Evolutionary conservation across 805 yeast genomes (phyloP).

Genomic region (Myxozyma melibiosi): DNA sequence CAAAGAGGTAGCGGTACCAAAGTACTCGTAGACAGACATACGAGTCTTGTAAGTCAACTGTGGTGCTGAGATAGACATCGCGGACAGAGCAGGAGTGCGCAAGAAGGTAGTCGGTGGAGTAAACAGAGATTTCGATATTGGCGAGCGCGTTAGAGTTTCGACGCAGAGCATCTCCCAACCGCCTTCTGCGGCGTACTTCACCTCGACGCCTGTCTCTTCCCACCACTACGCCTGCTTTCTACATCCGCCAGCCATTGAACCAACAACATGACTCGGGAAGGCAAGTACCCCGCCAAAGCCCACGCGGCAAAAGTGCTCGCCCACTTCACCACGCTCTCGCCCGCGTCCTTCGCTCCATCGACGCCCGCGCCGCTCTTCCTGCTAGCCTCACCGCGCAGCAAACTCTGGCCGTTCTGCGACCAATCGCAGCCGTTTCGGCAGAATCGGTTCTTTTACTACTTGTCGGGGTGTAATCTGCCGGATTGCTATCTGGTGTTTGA

Average conservation of each 20-base stretch:
- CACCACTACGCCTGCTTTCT: neutral
- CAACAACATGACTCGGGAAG: constrained; percentile 14
- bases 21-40: neutral
- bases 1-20: neutral
- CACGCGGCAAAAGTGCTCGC: constrained; percentile 51
- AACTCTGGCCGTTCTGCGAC: constrained; percentile 53
- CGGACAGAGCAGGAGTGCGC: neutral
- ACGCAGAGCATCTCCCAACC: neutral
- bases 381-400: constrained; percentile 46
- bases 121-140: neutral
- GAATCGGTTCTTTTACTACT: constrained; percentile 84
- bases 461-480: constrained; percentile 80
- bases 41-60: neutral
- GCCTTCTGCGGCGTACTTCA: constrained; percentile 1
- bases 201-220: neutral
- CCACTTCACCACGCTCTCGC: constrained; percentile 7
- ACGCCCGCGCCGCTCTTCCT: constrained; percentile 33
- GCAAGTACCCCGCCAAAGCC: constrained; percentile 73
- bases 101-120: neutral
- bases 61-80: neutral
- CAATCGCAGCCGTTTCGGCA: constrained; percentile 79
- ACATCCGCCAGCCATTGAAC: too few species aligned
- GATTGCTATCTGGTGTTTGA: constrained; percentile 71
- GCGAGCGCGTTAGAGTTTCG: neutral
- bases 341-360: constrained; percentile 30